A percentile compares a stretch with the other conserved stretches of the same genome.
Evolutionary conservation across 495 filamentous ascomycete species (phyloP).

Genomic region (Talaromyces trachyspermus): DNA sequence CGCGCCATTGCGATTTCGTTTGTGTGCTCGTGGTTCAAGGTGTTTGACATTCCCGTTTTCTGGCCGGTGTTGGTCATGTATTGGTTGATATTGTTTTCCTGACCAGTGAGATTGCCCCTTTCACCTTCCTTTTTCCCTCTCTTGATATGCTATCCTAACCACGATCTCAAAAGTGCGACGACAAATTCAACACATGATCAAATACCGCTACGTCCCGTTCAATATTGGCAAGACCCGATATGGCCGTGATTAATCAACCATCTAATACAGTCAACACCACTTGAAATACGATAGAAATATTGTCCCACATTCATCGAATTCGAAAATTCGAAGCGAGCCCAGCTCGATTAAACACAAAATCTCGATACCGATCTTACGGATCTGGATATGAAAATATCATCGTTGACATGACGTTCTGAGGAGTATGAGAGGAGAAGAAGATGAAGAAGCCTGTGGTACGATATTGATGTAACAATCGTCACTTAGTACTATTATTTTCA

Average conservation of each 20-base stretch:
- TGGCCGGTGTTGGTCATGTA: conserved; percentile 98
- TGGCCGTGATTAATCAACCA: conserved; percentile 25
- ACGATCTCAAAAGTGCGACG: conserved; percentile 62
- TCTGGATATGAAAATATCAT: no score
- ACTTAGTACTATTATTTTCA: no score
- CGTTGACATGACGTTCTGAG: no score
- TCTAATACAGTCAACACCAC: no score
- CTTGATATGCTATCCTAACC: not conserved
- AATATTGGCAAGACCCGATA: conserved; percentile 87
- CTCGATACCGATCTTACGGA: no score
- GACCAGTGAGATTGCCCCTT: conserved; percentile 65
- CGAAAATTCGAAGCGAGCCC: no score
- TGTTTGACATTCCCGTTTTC: conserved; percentile 97
- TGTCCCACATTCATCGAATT: no score
- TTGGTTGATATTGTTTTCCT: conserved; percentile 93
- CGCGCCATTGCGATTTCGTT: conserved; percentile 80
- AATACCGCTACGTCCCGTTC: conserved; percentile 98
- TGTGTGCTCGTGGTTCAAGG: conserved; percentile 79
- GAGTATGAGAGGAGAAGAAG: no score
- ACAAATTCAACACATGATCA: conserved; percentile 99
- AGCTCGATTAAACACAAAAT: no score
- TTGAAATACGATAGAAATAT: no score
- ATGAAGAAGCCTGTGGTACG: no score
- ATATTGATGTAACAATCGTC: no score
- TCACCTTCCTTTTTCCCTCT: conserved; percentile 4